These are phyloP conservation scores for Pleurotus ostreatus DNA, from an alignment of 768 basidiomycete genomes.

Conservation along the genomic window DNA sequence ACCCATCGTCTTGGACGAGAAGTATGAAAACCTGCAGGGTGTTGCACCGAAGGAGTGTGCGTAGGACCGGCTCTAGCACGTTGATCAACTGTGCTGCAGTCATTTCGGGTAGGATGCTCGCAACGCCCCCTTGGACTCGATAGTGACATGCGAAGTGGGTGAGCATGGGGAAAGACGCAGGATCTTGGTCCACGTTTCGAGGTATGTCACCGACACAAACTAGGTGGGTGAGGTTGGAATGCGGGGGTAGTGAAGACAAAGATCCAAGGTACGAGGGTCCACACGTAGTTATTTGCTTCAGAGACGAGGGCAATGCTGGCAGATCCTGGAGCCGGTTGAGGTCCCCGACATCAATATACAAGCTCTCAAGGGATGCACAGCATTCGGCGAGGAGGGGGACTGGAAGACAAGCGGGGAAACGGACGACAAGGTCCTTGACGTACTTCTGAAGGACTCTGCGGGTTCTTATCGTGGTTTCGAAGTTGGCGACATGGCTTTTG, in stretches of 20 bases:
- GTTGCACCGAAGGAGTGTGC: not conserved
- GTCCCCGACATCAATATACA: slow-evolving; percentile 1
- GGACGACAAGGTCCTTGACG: not conserved
- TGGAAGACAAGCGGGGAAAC: not conserved
- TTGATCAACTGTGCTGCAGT: not conserved
- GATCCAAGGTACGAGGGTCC: not conserved
- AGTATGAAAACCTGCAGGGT: not conserved
- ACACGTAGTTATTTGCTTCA: slow-evolving; percentile 1
- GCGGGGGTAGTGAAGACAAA: not conserved
- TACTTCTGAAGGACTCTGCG: not conserved
- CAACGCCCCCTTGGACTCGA: not conserved
- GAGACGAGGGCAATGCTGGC: not conserved
- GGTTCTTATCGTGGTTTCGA: not conserved
- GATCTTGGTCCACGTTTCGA: not conserved
- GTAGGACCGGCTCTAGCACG: not conserved
- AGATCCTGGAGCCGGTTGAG: not conserved
- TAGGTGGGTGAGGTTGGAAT: not conserved
- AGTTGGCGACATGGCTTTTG: not conserved
- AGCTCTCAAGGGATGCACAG: not conserved
- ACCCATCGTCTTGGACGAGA: slow-evolving; percentile 2
- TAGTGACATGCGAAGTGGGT: slow-evolving; percentile 5
- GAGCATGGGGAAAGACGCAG: not conserved
- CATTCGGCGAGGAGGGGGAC: not conserved
- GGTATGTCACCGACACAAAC: slow-evolving; percentile 1
- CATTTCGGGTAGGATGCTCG: not conserved